Base-by-base conservation (phyloP, 2,329 filamentous ascomycete genomes). In the Teratosphaeria nubilosa region DNA sequence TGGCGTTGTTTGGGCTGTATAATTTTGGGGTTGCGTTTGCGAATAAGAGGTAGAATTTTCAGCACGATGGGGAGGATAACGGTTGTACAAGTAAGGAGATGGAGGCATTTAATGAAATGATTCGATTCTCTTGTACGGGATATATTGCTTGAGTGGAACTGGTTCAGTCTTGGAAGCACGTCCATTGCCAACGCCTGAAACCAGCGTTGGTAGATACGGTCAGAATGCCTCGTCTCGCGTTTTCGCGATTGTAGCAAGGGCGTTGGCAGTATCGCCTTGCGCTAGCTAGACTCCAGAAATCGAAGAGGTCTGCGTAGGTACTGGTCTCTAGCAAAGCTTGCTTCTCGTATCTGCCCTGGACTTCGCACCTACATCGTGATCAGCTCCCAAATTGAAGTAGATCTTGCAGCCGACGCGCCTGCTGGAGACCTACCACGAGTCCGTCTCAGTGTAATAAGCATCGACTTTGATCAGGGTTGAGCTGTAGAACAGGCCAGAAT, bases 1-100 rank as follows among this genome's bases (percentile, higher is more conserved):
- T 97, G 69, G 90, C 92, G 14, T 77, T 85, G 10, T 90, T 89
- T 72, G 92, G 92, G 16, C 70, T 95, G 65, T 80, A 84, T 68
- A 86, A 87, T 25, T 97, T 94, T 76, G 91, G 90, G 60, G 81
- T 80, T 68, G 90, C 87, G 45, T 87, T 76, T 62, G 68, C 72
- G 62, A 68, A 67, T 20, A 51, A 56, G 27, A 53, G 52, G 55
- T 53, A 53, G 41, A 48, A 9, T 22, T 9, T 48, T n/a, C 1
- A 45, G 37, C 6, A 16, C 5, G 37, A n/a, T 16, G 41, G 41
- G 41, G 41, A 24, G 5, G 41, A 7, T 16, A 48, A 16, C 2
- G 51, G 16, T 1, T 27, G 14, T 53, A n/a, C 7, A 16, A 30
- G 51, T 16, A 20, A 11, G 13, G 25, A 32, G 14, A 20, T 14